phyloP scores from a whole-genome alignment of 805 yeast genomes.

The Scheffersomyces coipomensis region DNA sequence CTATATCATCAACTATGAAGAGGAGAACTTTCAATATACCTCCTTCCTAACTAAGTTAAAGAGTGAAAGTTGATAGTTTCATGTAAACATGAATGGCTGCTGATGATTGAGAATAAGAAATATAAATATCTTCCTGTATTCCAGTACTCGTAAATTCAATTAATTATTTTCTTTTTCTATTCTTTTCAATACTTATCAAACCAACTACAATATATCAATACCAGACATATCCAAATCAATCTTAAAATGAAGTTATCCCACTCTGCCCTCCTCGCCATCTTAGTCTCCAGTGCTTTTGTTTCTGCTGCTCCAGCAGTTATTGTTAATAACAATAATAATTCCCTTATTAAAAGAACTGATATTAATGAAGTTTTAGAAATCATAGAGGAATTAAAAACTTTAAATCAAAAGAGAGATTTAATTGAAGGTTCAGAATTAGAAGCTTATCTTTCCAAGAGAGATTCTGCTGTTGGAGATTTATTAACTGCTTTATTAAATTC shows the following conservation, averaged over 20 bases:
- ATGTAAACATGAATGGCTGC: too few relatives aligned
- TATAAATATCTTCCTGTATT: background rate
- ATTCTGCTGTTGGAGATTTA: slow-evolving; percentile 32
- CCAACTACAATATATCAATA: background rate
- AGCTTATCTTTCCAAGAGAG: slow-evolving; percentile 34
- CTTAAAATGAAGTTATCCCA: slow-evolving; percentile 39
- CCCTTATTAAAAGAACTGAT: slow-evolving; percentile 35
- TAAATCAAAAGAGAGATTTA: slow-evolving; percentile 35
- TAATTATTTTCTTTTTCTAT: background rate
- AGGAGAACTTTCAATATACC: too few relatives aligned
- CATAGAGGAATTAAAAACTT: slow-evolving; percentile 29
- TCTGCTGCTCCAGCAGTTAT: slow-evolving; percentile 31
- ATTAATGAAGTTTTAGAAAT: slow-evolving; percentile 29
- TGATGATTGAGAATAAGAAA: too few relatives aligned
- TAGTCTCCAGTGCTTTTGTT: slow-evolving; percentile 36
- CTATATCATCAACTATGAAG: too few relatives aligned
- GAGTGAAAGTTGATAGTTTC: too few relatives aligned
- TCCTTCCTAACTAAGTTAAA: too few relatives aligned
- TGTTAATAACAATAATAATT: slow-evolving; percentile 15
- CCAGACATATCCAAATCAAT: background rate
- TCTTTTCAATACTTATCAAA: background rate
- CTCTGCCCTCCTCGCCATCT: slow-evolving; percentile 37
- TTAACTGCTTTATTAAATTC: slow-evolving; percentile 34
- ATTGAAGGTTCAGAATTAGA: slow-evolving; percentile 23
- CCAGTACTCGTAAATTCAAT: background rate